These are phyloP conservation scores for Talaromyces sp. DNA, from an alignment of 2,329 filamentous ascomycete species.

Conservation along the genomic window DNA sequence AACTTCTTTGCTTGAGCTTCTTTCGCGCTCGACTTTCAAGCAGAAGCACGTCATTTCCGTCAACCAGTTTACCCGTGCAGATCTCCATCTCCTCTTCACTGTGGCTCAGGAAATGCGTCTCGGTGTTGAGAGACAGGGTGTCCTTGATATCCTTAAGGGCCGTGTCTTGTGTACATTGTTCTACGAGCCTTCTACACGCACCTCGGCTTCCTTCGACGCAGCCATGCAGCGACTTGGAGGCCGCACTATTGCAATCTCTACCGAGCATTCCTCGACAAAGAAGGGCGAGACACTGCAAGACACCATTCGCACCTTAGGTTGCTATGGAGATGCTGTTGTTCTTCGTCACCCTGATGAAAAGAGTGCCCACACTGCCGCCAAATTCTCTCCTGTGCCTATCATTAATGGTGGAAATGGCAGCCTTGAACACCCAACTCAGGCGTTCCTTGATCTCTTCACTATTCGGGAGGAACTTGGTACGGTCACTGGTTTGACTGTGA, in stretches of 20 bases:
- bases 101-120: conserved; percentile 97
- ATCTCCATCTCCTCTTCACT: conserved; percentile 90
- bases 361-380: conserved; percentile 75
- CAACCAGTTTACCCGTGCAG: conserved; percentile 77
- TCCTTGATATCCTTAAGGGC: conserved; percentile 79
- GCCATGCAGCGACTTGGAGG: conserved; percentile 98
- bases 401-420: conserved; percentile 97
- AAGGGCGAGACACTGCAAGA: conserved; percentile 95
- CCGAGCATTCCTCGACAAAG: conserved; percentile 77
- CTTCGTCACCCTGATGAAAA: conserved; percentile 83
- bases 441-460: conserved; percentile 95
- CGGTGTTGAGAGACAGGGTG: conserved; percentile 85
- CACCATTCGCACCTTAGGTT: conserved; percentile 85
- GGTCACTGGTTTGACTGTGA: conserved; percentile 91
- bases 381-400: conserved; percentile 83
- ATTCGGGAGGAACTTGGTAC: conserved; percentile 97
- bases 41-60: conserved; percentile 87
- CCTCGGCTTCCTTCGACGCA: conserved; percentile 91
- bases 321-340: conserved; percentile 94
- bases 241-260: conserved; percentile 74
- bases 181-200: conserved; percentile 95
- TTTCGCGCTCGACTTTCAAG: conserved; percentile 80
- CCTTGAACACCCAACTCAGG: conserved; percentile 94
- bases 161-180: conserved; percentile 88
- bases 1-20: conserved; percentile 61